phyloP scores from a whole-genome alignment of 2,329 filamentous ascomycete genomes.

The Curvularia hawaiiensis region DNA sequence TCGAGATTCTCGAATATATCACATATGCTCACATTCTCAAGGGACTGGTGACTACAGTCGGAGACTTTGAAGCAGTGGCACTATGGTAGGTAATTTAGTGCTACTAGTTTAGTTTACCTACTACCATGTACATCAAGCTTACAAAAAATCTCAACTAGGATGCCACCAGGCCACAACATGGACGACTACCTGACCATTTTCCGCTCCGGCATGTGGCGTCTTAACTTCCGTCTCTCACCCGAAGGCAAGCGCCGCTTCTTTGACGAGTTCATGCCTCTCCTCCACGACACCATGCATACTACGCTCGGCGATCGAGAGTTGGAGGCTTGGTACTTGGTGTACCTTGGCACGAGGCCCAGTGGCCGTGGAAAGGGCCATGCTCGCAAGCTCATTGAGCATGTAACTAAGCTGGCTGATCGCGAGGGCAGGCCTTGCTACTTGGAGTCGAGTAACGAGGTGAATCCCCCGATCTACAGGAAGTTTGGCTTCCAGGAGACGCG shows the following conservation, averaged over 20 bases:
- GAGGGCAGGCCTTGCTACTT: constrained; percentile 75
- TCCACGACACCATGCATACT: constrained; percentile 72
- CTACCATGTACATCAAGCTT: constrained; percentile 2
- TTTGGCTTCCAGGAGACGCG: constrained; percentile 73
- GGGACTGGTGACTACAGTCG: constrained; percentile 75
- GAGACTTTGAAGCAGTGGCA: constrained; percentile 78
- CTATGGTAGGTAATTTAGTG: constrained; percentile 66
- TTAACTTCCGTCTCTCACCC: constrained; percentile 73
- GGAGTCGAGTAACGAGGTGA: constrained; percentile 73
- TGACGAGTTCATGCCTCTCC: constrained; percentile 74
- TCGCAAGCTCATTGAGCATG: constrained; percentile 71
- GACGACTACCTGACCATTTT: constrained; percentile 75
- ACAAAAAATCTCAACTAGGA: constrained; percentile 55
- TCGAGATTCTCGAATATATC: constrained; percentile 77
- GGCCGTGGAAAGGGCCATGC: constrained; percentile 76
- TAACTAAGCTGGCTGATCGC: constrained; percentile 68
- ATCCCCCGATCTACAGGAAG: constrained; percentile 74
- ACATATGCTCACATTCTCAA: constrained; percentile 76
- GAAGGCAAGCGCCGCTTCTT: constrained; percentile 79
- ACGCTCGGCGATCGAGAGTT: constrained; percentile 70
- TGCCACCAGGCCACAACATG: constrained; percentile 74
- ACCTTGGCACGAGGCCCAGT: constrained; percentile 75
- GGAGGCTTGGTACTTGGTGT: constrained; percentile 81
- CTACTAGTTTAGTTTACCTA: no score
- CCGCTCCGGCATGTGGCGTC: constrained; percentile 77